Evolutionary conservation across 2,329 filamentous ascomycete genomes (phyloP).

Genomic region (Aulographum hederae): DNA sequence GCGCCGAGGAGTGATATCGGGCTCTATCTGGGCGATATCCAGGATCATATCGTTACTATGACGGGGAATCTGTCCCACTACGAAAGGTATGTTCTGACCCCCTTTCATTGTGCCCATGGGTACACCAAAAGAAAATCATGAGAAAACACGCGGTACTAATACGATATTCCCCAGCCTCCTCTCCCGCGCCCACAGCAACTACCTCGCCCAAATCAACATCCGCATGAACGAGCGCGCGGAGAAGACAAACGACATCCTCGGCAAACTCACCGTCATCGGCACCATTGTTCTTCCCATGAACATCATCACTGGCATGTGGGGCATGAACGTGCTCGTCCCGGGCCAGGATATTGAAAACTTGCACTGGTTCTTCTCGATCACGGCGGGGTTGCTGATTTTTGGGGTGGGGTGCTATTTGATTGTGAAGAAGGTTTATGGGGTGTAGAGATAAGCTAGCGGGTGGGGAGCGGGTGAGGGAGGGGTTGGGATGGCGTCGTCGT

Average conservation of each 20-base stretch:
- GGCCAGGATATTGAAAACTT: constrained; percentile 63
- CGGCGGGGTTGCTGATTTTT: constrained; percentile 59
- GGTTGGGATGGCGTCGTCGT: too few relatives aligned
- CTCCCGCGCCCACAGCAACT: constrained; percentile 82
- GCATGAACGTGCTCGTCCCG: constrained; percentile 95
- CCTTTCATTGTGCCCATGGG: neutral
- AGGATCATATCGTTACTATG: constrained; percentile 99
- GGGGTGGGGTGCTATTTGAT: constrained; percentile 63
- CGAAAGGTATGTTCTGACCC: constrained; percentile 54
- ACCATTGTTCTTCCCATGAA: constrained; percentile 98
- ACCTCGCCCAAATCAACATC: constrained; percentile 98
- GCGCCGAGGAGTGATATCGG: constrained; percentile 90
- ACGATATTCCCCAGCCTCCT: constrained; percentile 62
- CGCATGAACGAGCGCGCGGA: constrained; percentile 97
- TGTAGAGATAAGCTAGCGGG: too few relatives aligned
- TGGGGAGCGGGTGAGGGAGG: too few relatives aligned
- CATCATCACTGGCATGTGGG: constrained; percentile 95
- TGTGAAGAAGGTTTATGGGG: constrained; percentile 68
- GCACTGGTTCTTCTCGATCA: constrained; percentile 37
- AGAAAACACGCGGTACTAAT: neutral
- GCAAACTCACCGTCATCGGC: constrained; percentile 84
- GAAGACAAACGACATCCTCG: constrained; percentile 84
- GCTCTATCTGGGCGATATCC: constrained; percentile 93
- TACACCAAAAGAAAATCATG: neutral
- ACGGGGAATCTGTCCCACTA: constrained; percentile 90